A percentile compares a stretch with the other conserved stretches of the same genome.
phyloP scores from a whole-genome alignment of 2,329 filamentous ascomycete species.

The Claviceps humidiphila region DNA sequence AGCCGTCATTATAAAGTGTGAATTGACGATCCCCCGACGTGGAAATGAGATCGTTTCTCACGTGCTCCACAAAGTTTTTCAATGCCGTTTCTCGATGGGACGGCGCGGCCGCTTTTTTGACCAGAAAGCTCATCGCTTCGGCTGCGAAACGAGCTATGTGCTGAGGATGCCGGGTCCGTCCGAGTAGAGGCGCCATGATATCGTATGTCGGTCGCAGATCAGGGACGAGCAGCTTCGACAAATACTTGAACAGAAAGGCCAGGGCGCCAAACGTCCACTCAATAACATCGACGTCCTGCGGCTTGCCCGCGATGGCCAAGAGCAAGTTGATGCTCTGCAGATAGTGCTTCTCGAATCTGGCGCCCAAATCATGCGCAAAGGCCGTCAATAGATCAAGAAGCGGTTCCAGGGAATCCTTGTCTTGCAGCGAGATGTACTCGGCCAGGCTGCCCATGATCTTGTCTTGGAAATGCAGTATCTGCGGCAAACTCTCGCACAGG shows the following conservation, averaged over 20 bases:
- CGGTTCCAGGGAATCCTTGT: slow-evolving; percentile 72
- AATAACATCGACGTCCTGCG: slow-evolving; percentile 74
- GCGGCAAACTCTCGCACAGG: slow-evolving; percentile 77
- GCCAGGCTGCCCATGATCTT: slow-evolving; percentile 69
- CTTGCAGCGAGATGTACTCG: slow-evolving; percentile 62
- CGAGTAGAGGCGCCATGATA: slow-evolving; percentile 71
- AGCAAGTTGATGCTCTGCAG: slow-evolving; percentile 61
- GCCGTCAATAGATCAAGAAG: slow-evolving; percentile 79
- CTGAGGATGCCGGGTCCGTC: slow-evolving; percentile 66
- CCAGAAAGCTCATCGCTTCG: slow-evolving; percentile 84
- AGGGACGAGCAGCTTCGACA: slow-evolving; percentile 74
- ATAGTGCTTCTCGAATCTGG: slow-evolving; percentile 81
- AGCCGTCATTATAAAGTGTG: slow-evolving; percentile 64
- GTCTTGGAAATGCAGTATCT: slow-evolving; percentile 82
- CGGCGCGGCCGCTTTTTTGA: slow-evolving; percentile 73
- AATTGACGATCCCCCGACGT: slow-evolving; percentile 42
- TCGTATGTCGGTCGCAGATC: slow-evolving; percentile 76
- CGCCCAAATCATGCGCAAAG: slow-evolving; percentile 86
- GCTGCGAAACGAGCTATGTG: slow-evolving; percentile 89
- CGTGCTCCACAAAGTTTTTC: slow-evolving; percentile 55
- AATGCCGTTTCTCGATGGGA: slow-evolving; percentile 66
- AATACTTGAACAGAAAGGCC: slow-evolving; percentile 94
- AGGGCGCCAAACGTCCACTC: slow-evolving; percentile 95
- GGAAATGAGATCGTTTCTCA: slow-evolving; percentile 52
- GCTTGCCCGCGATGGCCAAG: slow-evolving; percentile 61